Evolutionary conservation across 305 asterid genomes (phyloP).

Genomic region (Fraxinus latifolia): DNA sequence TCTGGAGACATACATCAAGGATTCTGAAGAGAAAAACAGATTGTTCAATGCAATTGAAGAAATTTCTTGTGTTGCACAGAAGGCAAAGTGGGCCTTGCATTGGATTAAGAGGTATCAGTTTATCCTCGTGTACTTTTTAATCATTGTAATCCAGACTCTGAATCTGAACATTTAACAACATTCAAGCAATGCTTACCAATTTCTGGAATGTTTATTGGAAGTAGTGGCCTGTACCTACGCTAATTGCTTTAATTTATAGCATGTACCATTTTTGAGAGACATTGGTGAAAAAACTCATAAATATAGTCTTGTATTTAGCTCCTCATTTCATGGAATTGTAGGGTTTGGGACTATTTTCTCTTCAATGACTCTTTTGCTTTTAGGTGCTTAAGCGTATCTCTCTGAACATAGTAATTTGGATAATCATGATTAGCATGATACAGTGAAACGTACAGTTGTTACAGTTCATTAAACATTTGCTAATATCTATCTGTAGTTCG

Average conservation of each 20-base stretch:
- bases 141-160: not conserved
- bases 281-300: not conserved
- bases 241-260: not conserved
- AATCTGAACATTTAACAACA: not conserved
- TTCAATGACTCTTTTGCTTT: not conserved
- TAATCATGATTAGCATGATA: not conserved
- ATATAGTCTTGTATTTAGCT: not conserved
- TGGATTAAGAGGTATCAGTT: constrained; percentile 64
- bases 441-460: not conserved
- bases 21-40: constrained; percentile 54
- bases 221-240: not conserved
- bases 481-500: constrained; percentile 39
- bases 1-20: constrained; percentile 71
- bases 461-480: not conserved
- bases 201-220: not conserved
- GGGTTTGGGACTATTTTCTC: not conserved
- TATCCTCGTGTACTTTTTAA: not conserved
- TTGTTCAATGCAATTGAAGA: constrained; percentile 61
- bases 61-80: constrained; percentile 57
- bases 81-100: constrained; percentile 75
- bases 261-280: not conserved
- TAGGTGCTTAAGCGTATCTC: not conserved
- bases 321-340: not conserved
- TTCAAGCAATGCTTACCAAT: not conserved
- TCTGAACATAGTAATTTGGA: constrained; percentile 1